Base-by-base conservation (phyloP, 1,284 basidiomycete genomes). In the Schizophyllum commune region DNA sequence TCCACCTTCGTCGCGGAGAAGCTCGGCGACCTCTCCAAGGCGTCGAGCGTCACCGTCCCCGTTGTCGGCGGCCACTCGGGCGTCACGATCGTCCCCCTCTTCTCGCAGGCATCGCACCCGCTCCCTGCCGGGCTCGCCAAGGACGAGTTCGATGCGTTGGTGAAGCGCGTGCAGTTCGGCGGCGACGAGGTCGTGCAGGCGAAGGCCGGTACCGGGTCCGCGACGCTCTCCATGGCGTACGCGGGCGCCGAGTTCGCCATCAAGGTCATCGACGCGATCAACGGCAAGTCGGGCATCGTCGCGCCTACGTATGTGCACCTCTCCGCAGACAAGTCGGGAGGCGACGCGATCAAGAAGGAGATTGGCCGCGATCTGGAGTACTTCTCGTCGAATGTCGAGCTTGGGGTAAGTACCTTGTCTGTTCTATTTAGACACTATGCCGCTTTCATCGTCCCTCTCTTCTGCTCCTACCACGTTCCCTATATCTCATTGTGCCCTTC, bases 11-110 rank as follows among this genome's bases (percentile, higher is more conserved):
- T 97, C 59, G 82, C 94, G 32, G 92, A 95, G 74, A 82, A 91
- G 66, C 76, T 86, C 60, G 88, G 86, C 58, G 82, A 88, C 69
- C 78, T 80, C 19, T 76, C 79, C 20, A 71, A 86, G 65, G 83
- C 94, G 32, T 74, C 85, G 63, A 82, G 90, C 32, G 81, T 96
- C 69, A 81, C 84, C 63, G 89, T 96, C 51, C 93, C 94, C 56
- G 96, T 98, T 65, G 87, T 98, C 61, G 96, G 97, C 69, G 96
- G 96, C 60, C 96, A 98, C 85, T 94, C 92, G 65, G 96, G 96
- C 70, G 88, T 94, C 63, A 98, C 96, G 60, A 88, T 89, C 73
- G 88, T 99, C 55, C 97, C 97, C 64, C 83, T 99, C 60, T 89
- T 99, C 68, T 98, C 95, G 34, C 95, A 98, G 78, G 87, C 91